These are phyloP conservation scores for Lentinula raphanica DNA, from an alignment of 768 basidiomycete genomes.

Conservation along the genomic window DNA sequence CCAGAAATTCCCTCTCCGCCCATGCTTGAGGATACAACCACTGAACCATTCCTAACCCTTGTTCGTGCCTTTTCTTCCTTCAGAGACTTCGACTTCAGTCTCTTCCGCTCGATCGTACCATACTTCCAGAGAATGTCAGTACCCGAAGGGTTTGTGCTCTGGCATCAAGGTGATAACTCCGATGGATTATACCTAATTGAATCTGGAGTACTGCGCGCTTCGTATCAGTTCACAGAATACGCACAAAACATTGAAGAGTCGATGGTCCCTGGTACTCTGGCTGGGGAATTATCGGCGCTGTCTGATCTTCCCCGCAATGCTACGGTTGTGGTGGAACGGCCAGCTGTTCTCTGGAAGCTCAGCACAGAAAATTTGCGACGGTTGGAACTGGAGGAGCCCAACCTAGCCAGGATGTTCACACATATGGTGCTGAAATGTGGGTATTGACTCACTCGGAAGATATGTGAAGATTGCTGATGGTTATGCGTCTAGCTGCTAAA, in stretches of 20 bases:
- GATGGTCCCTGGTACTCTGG: slow-evolving; percentile 90
- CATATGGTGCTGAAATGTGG: slow-evolving; percentile 70
- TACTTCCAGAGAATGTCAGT: slow-evolving; percentile 68
- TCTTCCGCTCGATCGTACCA: slow-evolving; percentile 57
- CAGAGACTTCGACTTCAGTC: slow-evolving; percentile 47
- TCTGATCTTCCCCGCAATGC: slow-evolving; percentile 79
- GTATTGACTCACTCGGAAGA: slow-evolving; percentile 13
- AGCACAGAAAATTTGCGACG: slow-evolving; percentile 48
- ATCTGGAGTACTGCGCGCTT: slow-evolving; percentile 77
- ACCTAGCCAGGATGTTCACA: slow-evolving; percentile 59
- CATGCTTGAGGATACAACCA: slow-evolving; percentile 24
- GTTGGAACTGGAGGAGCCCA: slow-evolving; percentile 66
- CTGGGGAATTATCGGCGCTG: slow-evolving; percentile 86
- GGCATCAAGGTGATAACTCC: slow-evolving; percentile 69
- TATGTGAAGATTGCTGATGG: background rate
- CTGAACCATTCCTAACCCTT: slow-evolving; percentile 72
- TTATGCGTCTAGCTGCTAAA: slow-evolving; percentile 48
- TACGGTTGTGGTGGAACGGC: slow-evolving; percentile 75
- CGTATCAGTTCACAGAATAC: slow-evolving; percentile 46
- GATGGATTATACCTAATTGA: slow-evolving; percentile 90
- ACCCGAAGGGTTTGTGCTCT: slow-evolving; percentile 58
- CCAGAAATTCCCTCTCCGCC: slow-evolving; percentile 21
- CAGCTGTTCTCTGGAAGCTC: slow-evolving; percentile 79
- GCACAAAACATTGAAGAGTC: slow-evolving; percentile 71
- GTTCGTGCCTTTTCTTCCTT: slow-evolving; percentile 77